Evolutionary conservation across 2,329 filamentous ascomycete species (phyloP).

Genomic region (Botryotinia globosa): DNA sequence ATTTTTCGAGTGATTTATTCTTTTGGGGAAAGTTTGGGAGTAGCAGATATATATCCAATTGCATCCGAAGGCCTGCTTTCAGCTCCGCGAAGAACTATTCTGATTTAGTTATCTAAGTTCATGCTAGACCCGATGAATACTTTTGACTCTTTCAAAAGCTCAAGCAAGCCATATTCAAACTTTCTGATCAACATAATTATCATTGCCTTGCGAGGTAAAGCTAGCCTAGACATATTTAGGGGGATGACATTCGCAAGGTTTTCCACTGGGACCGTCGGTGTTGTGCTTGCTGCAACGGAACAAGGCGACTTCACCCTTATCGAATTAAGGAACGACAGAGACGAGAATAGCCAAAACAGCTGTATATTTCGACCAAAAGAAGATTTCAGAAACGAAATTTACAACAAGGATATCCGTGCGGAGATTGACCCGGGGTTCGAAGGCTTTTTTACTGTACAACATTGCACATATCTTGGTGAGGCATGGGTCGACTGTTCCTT

Average conservation of each 20-base stretch:
- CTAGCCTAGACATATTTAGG: not conserved
- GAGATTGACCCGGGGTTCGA: accelerated
- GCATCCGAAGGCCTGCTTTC: not conserved
- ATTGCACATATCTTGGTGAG: not conserved
- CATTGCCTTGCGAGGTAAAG: not conserved
- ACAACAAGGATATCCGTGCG: not conserved
- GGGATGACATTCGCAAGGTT: not conserved
- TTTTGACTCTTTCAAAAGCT: not conserved
- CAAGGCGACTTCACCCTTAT: not conserved
- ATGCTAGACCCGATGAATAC: not conserved
- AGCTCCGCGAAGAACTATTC: accelerated
- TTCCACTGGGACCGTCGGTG: not conserved
- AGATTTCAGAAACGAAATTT: no score
- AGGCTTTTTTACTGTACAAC: not conserved
- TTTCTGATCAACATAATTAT: not conserved
- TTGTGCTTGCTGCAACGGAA: not conserved
- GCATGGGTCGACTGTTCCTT: not conserved
- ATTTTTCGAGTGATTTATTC: no score
- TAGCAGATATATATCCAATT: not conserved
- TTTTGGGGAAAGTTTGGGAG: not conserved
- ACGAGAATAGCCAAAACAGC: no score
- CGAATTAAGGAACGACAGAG: no score
- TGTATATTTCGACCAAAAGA: not conserved
- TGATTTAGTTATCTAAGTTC: accelerated
- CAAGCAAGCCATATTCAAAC: not conserved